Evolutionary conservation across 371 early-diverging fungal genomes (phyloP).

Genomic region (Synchytrium microbalum): DNA sequence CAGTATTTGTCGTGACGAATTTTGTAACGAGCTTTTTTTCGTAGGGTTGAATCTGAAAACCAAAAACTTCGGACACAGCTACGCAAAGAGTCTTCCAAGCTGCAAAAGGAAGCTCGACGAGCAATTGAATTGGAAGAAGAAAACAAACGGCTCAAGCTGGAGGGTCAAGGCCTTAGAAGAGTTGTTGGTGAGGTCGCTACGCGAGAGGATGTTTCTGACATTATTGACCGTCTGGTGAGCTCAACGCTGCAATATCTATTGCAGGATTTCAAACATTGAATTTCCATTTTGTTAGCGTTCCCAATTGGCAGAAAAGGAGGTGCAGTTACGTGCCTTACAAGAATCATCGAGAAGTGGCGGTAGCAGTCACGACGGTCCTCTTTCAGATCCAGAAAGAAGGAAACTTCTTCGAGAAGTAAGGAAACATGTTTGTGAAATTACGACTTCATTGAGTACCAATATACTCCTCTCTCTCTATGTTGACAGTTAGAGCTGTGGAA

Average conservation of each 20-base stretch:
- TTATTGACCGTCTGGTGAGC: no score
- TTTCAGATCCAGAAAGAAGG: background rate
- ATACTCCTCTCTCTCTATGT: background rate
- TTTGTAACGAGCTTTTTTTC: background rate
- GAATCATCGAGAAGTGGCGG: background rate
- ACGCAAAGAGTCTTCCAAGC: constrained; percentile 18
- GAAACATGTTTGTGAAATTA: no score
- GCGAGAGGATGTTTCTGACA: no score
- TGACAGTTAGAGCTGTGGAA: background rate
- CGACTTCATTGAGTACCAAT: no score
- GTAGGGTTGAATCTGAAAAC: constrained; percentile 36
- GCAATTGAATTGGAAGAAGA: constrained; percentile 17
- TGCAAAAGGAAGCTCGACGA: background rate
- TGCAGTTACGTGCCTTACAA: background rate
- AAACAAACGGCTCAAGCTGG: constrained; percentile 19
- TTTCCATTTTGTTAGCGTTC: background rate
- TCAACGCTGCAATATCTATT: no score
- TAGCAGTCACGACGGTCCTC: background rate
- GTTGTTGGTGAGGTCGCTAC: constrained; percentile 12
- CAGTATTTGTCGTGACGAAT: no score
- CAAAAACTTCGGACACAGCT: constrained; percentile 21
- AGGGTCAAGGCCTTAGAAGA: constrained; percentile 14
- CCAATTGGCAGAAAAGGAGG: background rate
- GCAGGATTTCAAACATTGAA: no score
- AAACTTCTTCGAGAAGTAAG: background rate